Evolutionary conservation across 371 early-diverging fungal genomes (phyloP).

Genomic region (Apophysomyces sp.): DNA sequence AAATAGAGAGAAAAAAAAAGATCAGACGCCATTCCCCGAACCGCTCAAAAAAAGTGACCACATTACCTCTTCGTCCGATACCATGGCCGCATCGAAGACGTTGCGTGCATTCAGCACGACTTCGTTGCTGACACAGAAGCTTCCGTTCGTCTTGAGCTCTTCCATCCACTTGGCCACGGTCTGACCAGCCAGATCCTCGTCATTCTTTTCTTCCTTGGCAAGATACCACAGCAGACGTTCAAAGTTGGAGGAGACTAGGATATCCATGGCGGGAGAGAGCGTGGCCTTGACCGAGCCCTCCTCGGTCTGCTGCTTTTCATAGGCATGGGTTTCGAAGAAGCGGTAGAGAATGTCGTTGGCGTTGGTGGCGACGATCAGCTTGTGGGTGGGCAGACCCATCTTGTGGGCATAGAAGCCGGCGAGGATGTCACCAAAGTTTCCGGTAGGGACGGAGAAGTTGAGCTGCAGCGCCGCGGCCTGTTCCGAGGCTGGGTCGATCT

Average conservation of each 20-base stretch:
- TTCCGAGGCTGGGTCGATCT: conserved; percentile 50
- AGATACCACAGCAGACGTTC: conserved; percentile 94
- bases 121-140: conserved; percentile 66
- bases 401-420: conserved; percentile 92
- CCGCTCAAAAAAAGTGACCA: too few relatives aligned
- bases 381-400: conserved; percentile 89
- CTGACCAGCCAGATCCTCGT: conserved; percentile 52
- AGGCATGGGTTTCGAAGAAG: conserved; percentile 86
- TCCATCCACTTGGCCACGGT: conserved; percentile 80
- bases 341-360: conserved; percentile 95
- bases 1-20: too few relatives aligned
- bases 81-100: conserved; percentile 76
- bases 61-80: conserved; percentile 66
- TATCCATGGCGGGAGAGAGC: conserved; percentile 97
- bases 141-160: conserved; percentile 67
- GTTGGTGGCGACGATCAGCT: conserved; percentile 91
- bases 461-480: conserved; percentile 54
- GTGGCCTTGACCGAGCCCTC: conserved; percentile 77
- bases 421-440: conserved; percentile 98
- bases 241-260: conserved; percentile 94
- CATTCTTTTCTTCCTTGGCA: conserved; percentile 58
- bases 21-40: too few relatives aligned
- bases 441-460: conserved; percentile 93
- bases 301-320: conserved; percentile 64
- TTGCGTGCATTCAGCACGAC: conserved; percentile 68